Conservation (phyloP, 1,139 yeast species). For the Debaryomycetaceae sp. region DNA sequence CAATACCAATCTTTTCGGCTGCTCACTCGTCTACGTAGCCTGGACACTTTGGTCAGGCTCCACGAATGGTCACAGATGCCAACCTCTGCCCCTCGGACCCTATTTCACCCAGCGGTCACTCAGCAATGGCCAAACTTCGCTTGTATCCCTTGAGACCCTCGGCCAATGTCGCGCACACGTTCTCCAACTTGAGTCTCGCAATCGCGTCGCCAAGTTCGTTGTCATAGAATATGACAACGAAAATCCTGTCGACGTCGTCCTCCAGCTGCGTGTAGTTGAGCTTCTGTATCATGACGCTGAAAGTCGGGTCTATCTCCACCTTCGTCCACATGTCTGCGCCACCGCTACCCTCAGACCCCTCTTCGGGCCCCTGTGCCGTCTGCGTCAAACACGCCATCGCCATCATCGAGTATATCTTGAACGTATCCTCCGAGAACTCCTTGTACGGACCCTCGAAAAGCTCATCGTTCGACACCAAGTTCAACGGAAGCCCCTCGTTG, state of each 20-base stretch:
- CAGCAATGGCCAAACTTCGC: not conserved
- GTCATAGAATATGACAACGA: conserved; percentile 31
- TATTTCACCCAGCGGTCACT: not conserved
- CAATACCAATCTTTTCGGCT: too few species aligned
- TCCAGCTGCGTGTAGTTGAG: conserved; percentile 9
- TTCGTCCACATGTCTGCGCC: conserved; percentile 26
- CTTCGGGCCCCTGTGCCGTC: conserved; percentile 6
- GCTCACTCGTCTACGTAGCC: too few species aligned
- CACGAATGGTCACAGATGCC: too few species aligned
- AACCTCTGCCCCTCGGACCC: too few species aligned
- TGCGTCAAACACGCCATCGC: conserved; percentile 36
- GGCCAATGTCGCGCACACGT: conserved; percentile 25
- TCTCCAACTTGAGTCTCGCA: conserved; percentile 44
- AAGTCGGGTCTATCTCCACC: conserved; percentile 28
- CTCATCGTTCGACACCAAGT: conserved; percentile 26
- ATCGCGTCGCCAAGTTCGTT: conserved; percentile 33
- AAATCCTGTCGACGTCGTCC: conserved; percentile 12
- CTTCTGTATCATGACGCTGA: conserved; percentile 27
- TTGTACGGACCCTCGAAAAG: conserved; percentile 8
- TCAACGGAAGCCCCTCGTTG: conserved; percentile 37
- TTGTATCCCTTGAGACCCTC: conserved; percentile 32
- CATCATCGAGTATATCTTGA: conserved; percentile 45
- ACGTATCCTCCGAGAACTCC: conserved; percentile 32
- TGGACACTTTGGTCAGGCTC: too few species aligned
- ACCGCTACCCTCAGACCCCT: conserved; percentile 1